Base-by-base conservation (phyloP, 169 alveolate species). In the Cryptosporidium tyzzeri region DNA sequence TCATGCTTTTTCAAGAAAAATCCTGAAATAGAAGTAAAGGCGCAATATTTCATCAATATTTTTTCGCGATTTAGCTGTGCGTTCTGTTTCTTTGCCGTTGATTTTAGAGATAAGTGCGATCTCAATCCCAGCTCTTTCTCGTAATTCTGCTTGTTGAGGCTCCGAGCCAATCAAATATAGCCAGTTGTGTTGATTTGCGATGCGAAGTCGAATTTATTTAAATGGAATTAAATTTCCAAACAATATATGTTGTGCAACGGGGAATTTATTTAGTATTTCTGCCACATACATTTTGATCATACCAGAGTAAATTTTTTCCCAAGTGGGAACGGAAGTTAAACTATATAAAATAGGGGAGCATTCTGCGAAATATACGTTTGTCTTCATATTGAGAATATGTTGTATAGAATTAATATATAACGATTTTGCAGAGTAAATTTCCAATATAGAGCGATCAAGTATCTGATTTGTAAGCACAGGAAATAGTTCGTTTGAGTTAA, bases 261-360 rank as follows among this genome's bases (percentile, higher is more conserved):
- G 98, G 53, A 95, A 93, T 91, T 96, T 96, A 67, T 95, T 94
- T 35, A 96, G 92, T 18, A 96, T 97, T 91, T 96, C 98, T 59
- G 96, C 98, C 70, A 93, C 92, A 75, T 94, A 96, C 98, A 96
- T 96, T 91, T 96, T 96, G 69, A 96, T 93, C 93, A 96, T 86
- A 26, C 98, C 98, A 65, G 94, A 71, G 65, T 92, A 69, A 33
- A 92, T 86, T 91, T 96, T 96, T 53, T 93, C 96, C 98, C 97
- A 95, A 71, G 86, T 93, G 41, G 95, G 94, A 5, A 73, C 55
- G 12, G 86, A 68, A 37, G 85, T 67, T 68, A 80, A 26, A 74
- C 84, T 97, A 92, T 97, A 95, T 33, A 97, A 94, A 95, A 96
- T 96, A 50, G 98, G 99, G 14, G 99, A 95, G 50, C 97, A 94